Percentiles rank a stretch among this genome's conserved stretches.
phyloP scores from a whole-genome alignment of 352 stramenopile species.

The Globisporangium mamillatum region DNA sequence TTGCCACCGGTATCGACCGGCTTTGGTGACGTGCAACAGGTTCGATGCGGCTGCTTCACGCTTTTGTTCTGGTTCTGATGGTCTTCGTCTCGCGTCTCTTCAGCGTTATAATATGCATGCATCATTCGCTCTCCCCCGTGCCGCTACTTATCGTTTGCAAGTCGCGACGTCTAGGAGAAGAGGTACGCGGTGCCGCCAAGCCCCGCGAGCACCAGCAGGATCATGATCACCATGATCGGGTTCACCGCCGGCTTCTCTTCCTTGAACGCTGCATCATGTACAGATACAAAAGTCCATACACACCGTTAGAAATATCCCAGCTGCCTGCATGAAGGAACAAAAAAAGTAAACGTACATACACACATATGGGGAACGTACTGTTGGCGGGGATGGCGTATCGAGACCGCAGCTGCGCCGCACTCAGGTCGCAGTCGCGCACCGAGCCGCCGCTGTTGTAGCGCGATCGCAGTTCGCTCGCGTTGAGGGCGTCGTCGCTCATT shows the following conservation, averaged over 20 bases:
- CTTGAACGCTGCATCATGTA: slow-evolving; percentile 51
- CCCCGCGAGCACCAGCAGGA: slow-evolving; percentile 43
- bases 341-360: background rate
- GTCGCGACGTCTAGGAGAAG: slow-evolving; percentile 26
- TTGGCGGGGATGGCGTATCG: slow-evolving; percentile 80
- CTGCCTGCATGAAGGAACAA: background rate
- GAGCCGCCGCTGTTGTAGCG: slow-evolving; percentile 73
- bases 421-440: slow-evolving; percentile 76
- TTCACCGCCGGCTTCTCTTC: slow-evolving; percentile 51
- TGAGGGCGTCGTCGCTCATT: slow-evolving; percentile 62
- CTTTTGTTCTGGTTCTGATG: background rate
- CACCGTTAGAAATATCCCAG: background rate
- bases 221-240: slow-evolving; percentile 45
- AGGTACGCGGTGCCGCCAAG: slow-evolving; percentile 57
- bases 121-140: background rate
- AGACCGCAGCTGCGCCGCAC: slow-evolving; percentile 67
- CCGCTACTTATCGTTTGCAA: too few relatives aligned
- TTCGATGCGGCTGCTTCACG: background rate
- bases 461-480: slow-evolving; percentile 61
- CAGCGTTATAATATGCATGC: background rate
- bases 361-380: slow-evolving; percentile 41
- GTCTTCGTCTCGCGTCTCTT: background rate
- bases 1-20: background rate
- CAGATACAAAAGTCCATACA: background rate
- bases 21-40: background rate